Conservation (phyloP, 495 filamentous ascomycete species). For the Margaritispora aquatica region DNA sequence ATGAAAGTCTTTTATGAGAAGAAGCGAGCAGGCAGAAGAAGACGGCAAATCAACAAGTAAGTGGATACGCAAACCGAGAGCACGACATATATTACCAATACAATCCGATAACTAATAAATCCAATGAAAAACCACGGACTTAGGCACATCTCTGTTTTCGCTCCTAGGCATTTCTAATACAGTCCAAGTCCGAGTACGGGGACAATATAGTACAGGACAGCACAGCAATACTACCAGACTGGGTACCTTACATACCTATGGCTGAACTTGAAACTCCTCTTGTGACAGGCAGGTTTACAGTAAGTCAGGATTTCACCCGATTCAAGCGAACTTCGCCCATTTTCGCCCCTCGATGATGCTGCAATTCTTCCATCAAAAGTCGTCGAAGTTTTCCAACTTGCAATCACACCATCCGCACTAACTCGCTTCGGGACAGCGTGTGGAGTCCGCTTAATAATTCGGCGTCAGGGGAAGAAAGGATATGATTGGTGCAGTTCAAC, state of each 20-base stretch:
- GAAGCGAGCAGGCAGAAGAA: no score
- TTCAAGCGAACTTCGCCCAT: no score
- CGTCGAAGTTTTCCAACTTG: background rate
- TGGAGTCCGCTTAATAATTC: background rate
- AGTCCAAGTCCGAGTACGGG: no score
- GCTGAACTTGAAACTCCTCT: background rate
- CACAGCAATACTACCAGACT: no score
- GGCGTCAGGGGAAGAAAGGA: background rate
- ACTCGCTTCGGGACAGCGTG: background rate
- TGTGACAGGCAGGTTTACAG: background rate
- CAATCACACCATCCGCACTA: constrained; percentile 14
- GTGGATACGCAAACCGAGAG: constrained; percentile 9
- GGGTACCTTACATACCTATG: no score
- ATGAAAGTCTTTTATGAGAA: background rate
- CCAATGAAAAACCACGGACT: background rate
- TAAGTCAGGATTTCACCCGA: no score
- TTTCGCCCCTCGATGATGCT: no score
- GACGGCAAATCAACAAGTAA: no score
- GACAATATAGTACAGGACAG: no score
- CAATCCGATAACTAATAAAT: background rate
- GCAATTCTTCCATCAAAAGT: constrained; percentile 13
- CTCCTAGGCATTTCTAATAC: background rate
- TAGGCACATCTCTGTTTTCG: background rate
- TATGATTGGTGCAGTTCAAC: constrained; percentile 4
- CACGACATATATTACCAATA: constrained; percentile 12